Percentiles rank a stretch among this genome's conserved stretches.
These are phyloP conservation scores for Trypanosoma congolense DNA, from an alignment of 208 protist species.

Conservation along the genomic window DNA sequence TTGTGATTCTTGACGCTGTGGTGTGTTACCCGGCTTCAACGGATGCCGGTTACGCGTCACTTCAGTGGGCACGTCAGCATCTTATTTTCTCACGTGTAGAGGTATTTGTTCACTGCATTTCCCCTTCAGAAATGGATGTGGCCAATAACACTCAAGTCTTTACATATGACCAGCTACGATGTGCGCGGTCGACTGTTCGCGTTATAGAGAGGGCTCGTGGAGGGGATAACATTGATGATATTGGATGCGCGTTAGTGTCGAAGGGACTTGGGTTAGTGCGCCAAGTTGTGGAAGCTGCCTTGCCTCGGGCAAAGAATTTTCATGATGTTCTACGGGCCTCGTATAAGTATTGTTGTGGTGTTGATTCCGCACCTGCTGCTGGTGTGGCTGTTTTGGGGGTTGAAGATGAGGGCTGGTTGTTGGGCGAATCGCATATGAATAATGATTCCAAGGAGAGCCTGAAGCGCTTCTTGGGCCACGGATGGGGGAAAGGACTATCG, in stretches of 20 bases:
- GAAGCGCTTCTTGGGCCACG: constrained; percentile 1
- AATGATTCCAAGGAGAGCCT: background rate
- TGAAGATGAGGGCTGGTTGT: background rate
- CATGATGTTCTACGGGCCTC: constrained; percentile 9
- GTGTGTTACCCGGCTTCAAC: constrained; percentile 31
- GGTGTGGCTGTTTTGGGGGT: too few species aligned
- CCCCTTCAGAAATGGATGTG: constrained; percentile 40
- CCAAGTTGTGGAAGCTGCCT: constrained; percentile 25
- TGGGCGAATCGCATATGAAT: background rate
- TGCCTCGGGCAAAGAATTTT: constrained; percentile 35
- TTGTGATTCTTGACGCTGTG: constrained; percentile 42
- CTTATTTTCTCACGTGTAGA: constrained; percentile 32
- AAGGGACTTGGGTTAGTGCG: constrained; percentile 29
- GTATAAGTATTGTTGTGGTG: background rate
- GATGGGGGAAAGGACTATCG: background rate
- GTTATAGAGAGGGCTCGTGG: background rate
- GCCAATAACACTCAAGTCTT: constrained; percentile 47
- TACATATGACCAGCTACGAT: constrained; percentile 35
- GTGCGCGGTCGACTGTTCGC: constrained; percentile 21
- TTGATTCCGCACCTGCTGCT: background rate
- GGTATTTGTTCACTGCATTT: constrained; percentile 41
- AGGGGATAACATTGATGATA: constrained; percentile 6
- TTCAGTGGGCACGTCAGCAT: constrained; percentile 42
- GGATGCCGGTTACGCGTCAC: constrained; percentile 25
- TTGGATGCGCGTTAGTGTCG: constrained; percentile 26